A percentile compares a stretch with the other conserved stretches of the same genome.
Conservation (phyloP, 2,329 filamentous ascomycete species). For the Scorias spongiosa region DNA sequence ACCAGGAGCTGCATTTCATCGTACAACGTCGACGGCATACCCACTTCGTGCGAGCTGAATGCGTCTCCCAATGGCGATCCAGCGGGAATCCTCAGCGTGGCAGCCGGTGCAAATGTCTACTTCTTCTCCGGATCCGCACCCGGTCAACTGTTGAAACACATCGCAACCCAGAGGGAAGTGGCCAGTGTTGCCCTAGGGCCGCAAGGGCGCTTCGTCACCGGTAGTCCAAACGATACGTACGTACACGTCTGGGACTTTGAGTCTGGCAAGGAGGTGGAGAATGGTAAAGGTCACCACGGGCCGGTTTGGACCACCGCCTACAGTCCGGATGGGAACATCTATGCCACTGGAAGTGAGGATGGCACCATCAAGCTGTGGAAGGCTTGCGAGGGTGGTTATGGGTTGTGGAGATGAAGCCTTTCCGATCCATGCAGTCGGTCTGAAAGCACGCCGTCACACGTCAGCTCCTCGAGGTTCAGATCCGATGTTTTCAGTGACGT, state of each 20-base stretch:
- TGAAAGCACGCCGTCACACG: too few relatives aligned
- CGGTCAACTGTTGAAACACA: slow-evolving; percentile 57
- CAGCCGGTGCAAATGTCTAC: slow-evolving; percentile 86
- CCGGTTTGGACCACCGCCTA: slow-evolving; percentile 95
- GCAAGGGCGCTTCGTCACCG: slow-evolving; percentile 72
- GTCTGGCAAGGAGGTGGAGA: slow-evolving; percentile 67
- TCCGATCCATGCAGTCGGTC: too few relatives aligned
- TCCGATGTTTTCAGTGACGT: too few relatives aligned
- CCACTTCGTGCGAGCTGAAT: slow-evolving; percentile 85
- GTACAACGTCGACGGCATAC: slow-evolving; percentile 64
- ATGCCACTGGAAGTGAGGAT: slow-evolving; percentile 91
- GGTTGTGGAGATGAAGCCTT: slow-evolving; percentile 41
- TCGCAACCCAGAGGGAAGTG: slow-evolving; percentile 68
- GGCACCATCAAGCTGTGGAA: slow-evolving; percentile 91
- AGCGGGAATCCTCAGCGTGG: slow-evolving; percentile 64
- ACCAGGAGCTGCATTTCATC: slow-evolving; percentile 60
- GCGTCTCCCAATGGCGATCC: slow-evolving; percentile 45
- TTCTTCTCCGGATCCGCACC: slow-evolving; percentile 71
- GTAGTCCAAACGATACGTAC: slow-evolving; percentile 87
- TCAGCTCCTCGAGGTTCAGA: too few relatives aligned
- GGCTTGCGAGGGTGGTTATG: slow-evolving; percentile 48
- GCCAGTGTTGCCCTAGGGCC: slow-evolving; percentile 75
- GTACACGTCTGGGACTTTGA: slow-evolving; percentile 89
- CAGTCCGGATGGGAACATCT: slow-evolving; percentile 87
- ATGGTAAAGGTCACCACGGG: slow-evolving; percentile 92